These are phyloP conservation scores for Colletotrichum liaoningense DNA, from an alignment of 2,329 filamentous ascomycete species.

Conservation along the genomic window DNA sequence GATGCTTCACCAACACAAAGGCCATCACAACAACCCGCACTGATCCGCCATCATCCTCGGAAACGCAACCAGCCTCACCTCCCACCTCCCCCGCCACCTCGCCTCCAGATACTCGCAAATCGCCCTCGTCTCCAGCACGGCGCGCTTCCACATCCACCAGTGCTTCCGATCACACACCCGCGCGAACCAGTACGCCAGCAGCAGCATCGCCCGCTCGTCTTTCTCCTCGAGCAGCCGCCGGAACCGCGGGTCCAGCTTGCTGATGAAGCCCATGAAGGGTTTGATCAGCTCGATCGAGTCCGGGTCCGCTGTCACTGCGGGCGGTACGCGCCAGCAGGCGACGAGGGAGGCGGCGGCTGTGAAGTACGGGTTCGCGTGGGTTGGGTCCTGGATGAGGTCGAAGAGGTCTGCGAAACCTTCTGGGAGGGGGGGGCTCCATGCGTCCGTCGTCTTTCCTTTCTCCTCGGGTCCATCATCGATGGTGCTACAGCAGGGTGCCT, in stretches of 20 bases:
- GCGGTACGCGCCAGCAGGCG: not conserved
- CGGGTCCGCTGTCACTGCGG: not conserved
- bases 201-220: slow-evolving; percentile 63
- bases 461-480: slow-evolving; percentile 33
- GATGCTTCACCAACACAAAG: too few relatives aligned
- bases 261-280: slow-evolving; percentile 59
- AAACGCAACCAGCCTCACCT: slow-evolving; percentile 1
- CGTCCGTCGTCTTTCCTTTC: not conserved
- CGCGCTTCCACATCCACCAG: slow-evolving; percentile 62
- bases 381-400: slow-evolving; percentile 37
- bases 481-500: not conserved
- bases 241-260: slow-evolving; percentile 56
- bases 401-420: slow-evolving; percentile 45
- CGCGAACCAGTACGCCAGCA: slow-evolving; percentile 69
- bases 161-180: slow-evolving; percentile 52
- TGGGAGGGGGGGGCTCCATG: slow-evolving; percentile 42
- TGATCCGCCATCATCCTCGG: slow-evolving; percentile 2
- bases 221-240: slow-evolving; percentile 58
- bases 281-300: slow-evolving; percentile 42
- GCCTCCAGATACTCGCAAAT: slow-evolving; percentile 54
- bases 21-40: not conserved
- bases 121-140: slow-evolving; percentile 59
- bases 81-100: not conserved
- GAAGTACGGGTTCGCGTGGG: slow-evolving; percentile 46
- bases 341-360: slow-evolving; percentile 39